A percentile compares a stretch with the other conserved stretches of the same genome.
Evolutionary conservation across 495 filamentous ascomycete species (phyloP).

Genomic region (Tricharina praecox): DNA sequence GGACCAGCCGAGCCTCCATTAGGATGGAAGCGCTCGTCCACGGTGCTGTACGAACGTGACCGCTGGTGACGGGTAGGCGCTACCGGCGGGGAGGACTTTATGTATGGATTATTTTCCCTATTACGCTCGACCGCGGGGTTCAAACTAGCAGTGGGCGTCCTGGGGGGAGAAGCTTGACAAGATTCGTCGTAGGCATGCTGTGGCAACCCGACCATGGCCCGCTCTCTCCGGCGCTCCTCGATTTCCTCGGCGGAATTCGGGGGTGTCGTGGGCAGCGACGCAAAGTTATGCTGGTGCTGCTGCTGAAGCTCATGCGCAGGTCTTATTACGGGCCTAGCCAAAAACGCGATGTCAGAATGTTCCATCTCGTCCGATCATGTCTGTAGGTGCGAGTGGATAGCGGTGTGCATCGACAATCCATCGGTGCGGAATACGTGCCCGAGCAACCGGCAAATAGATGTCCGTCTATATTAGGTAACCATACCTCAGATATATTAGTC

Average conservation of each 20-base stretch:
- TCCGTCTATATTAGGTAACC: conserved; percentile 15
- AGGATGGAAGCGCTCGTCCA: conserved; percentile 34
- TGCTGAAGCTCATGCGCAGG: conserved; percentile 23
- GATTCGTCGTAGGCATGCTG: conserved; percentile 10
- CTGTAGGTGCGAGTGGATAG: not conserved
- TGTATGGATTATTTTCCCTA: conserved; percentile 10
- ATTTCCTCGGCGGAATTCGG: conserved; percentile 19
- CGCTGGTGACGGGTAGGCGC: conserved; percentile 33
- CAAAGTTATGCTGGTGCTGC: conserved; percentile 11
- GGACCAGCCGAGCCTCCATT: conserved; percentile 38
- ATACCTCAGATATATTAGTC: conserved; percentile 87
- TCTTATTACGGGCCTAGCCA: conserved; percentile 22
- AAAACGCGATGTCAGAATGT: conserved; percentile 3
- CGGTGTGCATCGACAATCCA: conserved; percentile 1
- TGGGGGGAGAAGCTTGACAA: conserved; percentile 21
- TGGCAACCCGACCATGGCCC: conserved; percentile 10
- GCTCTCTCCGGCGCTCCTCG: conserved; percentile 8
- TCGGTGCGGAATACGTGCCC: conserved; percentile 11
- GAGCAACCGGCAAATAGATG: conserved; percentile 11
- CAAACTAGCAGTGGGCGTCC: conserved; percentile 18
- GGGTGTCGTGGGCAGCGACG: conserved; percentile 24
- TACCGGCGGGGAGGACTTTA: conserved; percentile 26
- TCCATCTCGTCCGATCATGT: not conserved
- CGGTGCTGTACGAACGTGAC: conserved; percentile 47
- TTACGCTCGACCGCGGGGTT: conserved; percentile 11